Evolutionary conservation across 176 grass and related monocot species (phyloP).

Genomic region (barley (Hordeum vulgare)): DNA sequence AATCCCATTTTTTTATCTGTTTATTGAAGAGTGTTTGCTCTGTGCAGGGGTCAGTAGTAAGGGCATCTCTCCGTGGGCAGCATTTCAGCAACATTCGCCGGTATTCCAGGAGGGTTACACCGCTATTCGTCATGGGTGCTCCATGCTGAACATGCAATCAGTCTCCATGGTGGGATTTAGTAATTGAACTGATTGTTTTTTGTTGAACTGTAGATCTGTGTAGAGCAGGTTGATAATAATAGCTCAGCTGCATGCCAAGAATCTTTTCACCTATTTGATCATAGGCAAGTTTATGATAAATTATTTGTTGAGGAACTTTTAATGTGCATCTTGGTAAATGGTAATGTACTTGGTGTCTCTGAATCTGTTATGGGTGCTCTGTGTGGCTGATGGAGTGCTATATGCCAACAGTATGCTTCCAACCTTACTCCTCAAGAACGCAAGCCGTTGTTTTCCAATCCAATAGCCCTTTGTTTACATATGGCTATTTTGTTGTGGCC

Average conservation of each 20-base stretch:
- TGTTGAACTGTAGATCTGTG: background rate
- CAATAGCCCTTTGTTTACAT: no score
- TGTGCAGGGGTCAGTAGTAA: constrained; percentile 43
- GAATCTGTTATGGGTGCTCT: no score
- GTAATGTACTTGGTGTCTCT: no score
- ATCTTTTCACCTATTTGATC: background rate
- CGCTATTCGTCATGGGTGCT: background rate
- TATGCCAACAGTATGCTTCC: no score
- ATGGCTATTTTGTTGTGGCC: no score
- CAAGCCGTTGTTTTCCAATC: no score
- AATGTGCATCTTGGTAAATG: background rate
- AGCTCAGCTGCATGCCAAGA: background rate
- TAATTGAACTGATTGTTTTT: background rate
- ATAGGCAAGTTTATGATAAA: background rate
- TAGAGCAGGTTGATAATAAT: constrained; percentile 15
- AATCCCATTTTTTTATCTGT: background rate
- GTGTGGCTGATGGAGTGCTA: no score
- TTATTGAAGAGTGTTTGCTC: background rate
- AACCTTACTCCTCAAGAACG: no score
- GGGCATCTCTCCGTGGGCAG: background rate
- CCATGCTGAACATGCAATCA: background rate
- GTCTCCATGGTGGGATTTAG: background rate
- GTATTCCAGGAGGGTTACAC: background rate
- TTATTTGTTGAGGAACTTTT: background rate
- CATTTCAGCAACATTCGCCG: background rate